Conservation (phyloP, 2,329 filamentous ascomycete species). For the Colletotrichum phormii region DNA sequence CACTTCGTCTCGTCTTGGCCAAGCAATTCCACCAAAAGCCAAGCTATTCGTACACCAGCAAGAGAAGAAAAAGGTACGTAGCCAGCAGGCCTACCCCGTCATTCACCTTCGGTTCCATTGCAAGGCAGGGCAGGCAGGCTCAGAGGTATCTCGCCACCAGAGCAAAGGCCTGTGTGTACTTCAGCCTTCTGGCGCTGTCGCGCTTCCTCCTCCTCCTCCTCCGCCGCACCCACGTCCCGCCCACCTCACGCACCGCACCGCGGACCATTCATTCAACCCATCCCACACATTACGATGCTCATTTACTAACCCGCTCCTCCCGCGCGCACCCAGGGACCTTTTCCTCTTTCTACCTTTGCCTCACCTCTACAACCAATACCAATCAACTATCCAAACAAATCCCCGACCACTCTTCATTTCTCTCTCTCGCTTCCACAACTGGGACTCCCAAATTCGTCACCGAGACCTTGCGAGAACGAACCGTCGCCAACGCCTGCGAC, state of each 20-base stretch:
- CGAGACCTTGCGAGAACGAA: slow-evolving; percentile 21
- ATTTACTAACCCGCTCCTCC: slow-evolving; percentile 36
- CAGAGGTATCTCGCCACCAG: neutral
- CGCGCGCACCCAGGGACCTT: slow-evolving; percentile 4
- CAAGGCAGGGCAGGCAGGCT: neutral
- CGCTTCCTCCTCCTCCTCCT: slow-evolving; percentile 2
- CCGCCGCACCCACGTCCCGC: slow-evolving; percentile 19
- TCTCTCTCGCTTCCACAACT: neutral
- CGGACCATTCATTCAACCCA: slow-evolving; percentile 15
- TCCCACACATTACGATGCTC: slow-evolving; percentile 30
- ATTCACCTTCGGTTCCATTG: neutral
- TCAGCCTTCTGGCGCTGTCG: neutral
- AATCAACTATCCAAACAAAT: neutral
- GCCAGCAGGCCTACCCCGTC: slow-evolving; percentile 1
- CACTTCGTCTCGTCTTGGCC: slow-evolving; percentile 22
- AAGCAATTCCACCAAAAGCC: slow-evolving; percentile 1
- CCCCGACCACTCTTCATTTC: neutral
- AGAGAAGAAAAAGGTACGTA: slow-evolving; percentile 2
- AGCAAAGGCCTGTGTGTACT: neutral
- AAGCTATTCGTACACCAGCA: neutral
- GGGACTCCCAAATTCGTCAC: slow-evolving; percentile 22
- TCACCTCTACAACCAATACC: neutral
- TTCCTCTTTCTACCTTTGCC: neutral
- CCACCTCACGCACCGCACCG: slow-evolving; percentile 4
- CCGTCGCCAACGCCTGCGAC: slow-evolving; percentile 2